These are phyloP conservation scores for Mucor racemosus DNA, from an alignment of 371 early-diverging fungal species.

Conservation along the genomic window DNA sequence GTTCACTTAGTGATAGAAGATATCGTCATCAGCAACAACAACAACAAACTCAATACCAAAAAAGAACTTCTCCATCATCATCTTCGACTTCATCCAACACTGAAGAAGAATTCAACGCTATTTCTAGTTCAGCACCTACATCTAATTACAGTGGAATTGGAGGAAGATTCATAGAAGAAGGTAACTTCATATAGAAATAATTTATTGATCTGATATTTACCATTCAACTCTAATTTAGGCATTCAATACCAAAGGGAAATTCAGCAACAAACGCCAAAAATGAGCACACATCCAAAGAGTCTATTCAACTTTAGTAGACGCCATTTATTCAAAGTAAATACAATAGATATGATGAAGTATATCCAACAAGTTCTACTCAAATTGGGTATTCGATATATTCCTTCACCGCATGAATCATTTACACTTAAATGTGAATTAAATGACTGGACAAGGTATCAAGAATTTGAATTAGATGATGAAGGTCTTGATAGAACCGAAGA, in stretches of 20 bases:
- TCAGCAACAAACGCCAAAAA: constrained; percentile 12
- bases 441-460: constrained; percentile 16
- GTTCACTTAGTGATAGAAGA: constrained; percentile 19
- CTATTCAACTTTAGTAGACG: constrained; percentile 46
- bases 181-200: background rate
- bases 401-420: constrained; percentile 24
- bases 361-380: constrained; percentile 29
- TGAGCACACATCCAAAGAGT: constrained; percentile 42
- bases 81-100: background rate
- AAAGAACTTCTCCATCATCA: background rate
- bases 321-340: constrained; percentile 38
- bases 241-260: constrained; percentile 1
- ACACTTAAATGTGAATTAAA: constrained; percentile 33
- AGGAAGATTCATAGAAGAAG: constrained; percentile 24
- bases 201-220: background rate
- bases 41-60: background rate
- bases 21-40: constrained; percentile 8
- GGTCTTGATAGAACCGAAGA: background rate
- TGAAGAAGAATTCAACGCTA: background rate
- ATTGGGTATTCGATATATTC: constrained; percentile 30
- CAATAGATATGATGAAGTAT: constrained; percentile 37
- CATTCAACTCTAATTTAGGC: background rate
- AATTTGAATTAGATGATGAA: constrained; percentile 3
- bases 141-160: background rate
- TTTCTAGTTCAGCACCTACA: constrained; percentile 1